Conservation (phyloP, 1,284 basidiomycete genomes). For the Ceratobasidium theobromae region DNA sequence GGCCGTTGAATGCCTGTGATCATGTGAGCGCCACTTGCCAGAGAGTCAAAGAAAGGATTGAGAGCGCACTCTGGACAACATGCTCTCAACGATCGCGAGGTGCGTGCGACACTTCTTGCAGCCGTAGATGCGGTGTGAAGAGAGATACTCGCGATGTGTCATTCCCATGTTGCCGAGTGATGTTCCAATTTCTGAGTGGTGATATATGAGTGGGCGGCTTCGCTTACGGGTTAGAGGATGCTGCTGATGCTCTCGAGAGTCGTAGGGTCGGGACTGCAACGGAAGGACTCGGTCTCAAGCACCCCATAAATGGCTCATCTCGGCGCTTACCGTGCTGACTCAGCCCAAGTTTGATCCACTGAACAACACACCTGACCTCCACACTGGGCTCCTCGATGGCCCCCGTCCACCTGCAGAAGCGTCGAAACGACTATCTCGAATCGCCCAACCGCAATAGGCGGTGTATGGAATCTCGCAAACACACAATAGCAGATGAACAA, state of each 20-base stretch:
- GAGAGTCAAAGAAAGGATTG: slow-evolving; percentile 3
- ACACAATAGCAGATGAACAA: background rate
- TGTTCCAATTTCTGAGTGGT: too few relatives aligned
- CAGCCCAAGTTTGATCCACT: slow-evolving; percentile 2
- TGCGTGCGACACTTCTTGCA: slow-evolving; percentile 92
- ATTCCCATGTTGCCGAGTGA: slow-evolving; percentile 66
- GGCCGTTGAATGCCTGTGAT: slow-evolving; percentile 83
- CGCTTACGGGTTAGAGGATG: background rate
- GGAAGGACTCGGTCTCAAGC: background rate
- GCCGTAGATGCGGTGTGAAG: slow-evolving; percentile 85
- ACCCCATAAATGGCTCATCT: slow-evolving; percentile 7
- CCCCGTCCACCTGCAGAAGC: background rate
- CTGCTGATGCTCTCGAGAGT: background rate
- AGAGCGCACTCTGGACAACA: slow-evolving; percentile 83
- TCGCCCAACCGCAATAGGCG: slow-evolving; percentile 13
- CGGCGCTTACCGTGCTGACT: background rate
- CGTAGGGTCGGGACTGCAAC: background rate
- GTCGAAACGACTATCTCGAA: background rate
- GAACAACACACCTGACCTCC: slow-evolving; percentile 4
- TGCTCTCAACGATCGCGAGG: slow-evolving; percentile 86
- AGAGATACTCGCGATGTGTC: slow-evolving; percentile 85
- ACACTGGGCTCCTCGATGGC: slow-evolving; percentile 17
- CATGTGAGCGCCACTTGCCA: background rate
- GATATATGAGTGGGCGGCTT: background rate
- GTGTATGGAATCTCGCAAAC: background rate